These are phyloP conservation scores for Malus orientalis DNA, from an alignment of 306 rosid genomes.

Conservation along the genomic window DNA sequence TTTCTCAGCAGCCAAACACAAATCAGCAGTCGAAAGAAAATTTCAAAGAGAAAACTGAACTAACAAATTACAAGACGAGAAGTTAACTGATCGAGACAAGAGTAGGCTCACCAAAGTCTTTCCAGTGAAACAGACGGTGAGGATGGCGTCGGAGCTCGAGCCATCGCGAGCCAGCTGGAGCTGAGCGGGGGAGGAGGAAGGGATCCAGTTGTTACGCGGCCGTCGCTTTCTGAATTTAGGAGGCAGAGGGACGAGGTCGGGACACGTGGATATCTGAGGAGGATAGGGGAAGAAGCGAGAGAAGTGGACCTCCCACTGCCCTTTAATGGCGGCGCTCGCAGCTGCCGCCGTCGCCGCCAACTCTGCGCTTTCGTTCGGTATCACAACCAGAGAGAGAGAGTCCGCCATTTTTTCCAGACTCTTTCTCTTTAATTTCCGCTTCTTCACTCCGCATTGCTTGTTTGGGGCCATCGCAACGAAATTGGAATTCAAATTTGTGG, in stretches of 20 bases:
- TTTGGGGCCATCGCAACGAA: neutral
- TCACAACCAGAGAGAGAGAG: constrained; percentile 9
- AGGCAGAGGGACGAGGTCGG: constrained; percentile 53
- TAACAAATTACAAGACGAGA: neutral
- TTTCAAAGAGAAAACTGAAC: neutral
- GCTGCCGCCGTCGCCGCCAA: neutral
- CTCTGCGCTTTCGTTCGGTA: constrained; percentile 5
- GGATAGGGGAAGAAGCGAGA: constrained; percentile 65
- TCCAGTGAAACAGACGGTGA: constrained; percentile 38
- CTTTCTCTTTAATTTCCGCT: neutral
- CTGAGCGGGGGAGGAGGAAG: constrained; percentile 47
- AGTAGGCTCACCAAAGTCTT: constrained; percentile 28
- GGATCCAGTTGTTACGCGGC: constrained; percentile 74
- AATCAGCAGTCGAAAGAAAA: neutral
- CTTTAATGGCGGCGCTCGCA: constrained; percentile 20
- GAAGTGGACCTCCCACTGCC: constrained; percentile 68
- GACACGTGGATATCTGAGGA: constrained; percentile 15
- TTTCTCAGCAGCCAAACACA: constrained; percentile 3
- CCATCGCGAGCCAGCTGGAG: constrained; percentile 37
- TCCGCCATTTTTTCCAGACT: constrained; percentile 46
- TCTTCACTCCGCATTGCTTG: neutral
- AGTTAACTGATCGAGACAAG: neutral
- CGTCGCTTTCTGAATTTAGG: constrained; percentile 31
- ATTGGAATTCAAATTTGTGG: neutral
- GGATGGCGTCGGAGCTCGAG: constrained; percentile 38